phyloP scores from a whole-genome alignment of 169 alveolate species.

The Eimeria mitis region DNA sequence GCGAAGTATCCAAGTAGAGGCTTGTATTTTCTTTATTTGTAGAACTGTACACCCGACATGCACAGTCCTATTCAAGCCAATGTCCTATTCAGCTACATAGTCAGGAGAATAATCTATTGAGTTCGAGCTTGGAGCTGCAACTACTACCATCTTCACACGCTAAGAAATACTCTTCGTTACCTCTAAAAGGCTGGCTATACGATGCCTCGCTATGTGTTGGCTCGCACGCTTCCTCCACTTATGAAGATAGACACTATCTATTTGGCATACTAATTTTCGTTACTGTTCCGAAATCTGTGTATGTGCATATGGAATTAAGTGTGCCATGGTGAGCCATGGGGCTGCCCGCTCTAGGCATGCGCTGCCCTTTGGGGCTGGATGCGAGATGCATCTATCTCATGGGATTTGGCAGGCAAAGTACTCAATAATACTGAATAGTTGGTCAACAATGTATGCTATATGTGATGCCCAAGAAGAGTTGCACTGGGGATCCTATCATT shows the following conservation, averaged over 20 bases:
- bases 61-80: background rate
- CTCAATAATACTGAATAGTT: no score
- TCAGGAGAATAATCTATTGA: background rate
- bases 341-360: slow-evolving; percentile 43
- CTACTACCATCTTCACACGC: slow-evolving; percentile 1
- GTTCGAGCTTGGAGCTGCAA: background rate
- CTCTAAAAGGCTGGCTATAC: background rate
- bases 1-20: background rate
- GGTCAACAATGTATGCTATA: no score
- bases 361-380: slow-evolving; percentile 3
- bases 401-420: background rate
- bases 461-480: no score
- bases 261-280: background rate
- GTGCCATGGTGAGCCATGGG: slow-evolving; percentile 10
- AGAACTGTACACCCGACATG: background rate
- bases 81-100: background rate
- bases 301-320: background rate
- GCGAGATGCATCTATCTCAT: background rate
- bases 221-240: background rate
- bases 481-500: no score
- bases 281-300: background rate
- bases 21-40: background rate
- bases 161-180: background rate
- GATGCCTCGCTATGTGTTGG: background rate
- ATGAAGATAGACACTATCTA: background rate